Evolutionary conservation across 2,329 filamentous ascomycete genomes (phyloP).

Genomic region (Alternaria arbusti): DNA sequence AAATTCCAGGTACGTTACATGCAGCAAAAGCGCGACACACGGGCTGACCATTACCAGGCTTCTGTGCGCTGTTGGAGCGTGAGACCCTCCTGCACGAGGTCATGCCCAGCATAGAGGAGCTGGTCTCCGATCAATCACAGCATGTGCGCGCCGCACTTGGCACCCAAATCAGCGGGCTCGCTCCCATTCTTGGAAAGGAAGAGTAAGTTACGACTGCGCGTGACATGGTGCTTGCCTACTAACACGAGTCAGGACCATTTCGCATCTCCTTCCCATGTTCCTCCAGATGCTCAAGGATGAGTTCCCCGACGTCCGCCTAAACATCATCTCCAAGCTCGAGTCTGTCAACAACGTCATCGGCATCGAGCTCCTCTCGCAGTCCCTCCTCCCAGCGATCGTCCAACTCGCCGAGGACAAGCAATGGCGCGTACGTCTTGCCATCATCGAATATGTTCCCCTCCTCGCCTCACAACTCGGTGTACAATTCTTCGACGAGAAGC

Average conservation of each 20-base stretch:
- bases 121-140: conserved; percentile 94
- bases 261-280: conserved; percentile 97
- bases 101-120: conserved; percentile 93
- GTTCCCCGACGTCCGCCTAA: conserved; percentile 95
- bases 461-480: conserved; percentile 95
- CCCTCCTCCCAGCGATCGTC: conserved; percentile 93
- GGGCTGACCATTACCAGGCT: conserved; percentile 64
- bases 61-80: conserved; percentile 88
- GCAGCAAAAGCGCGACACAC: conserved; percentile 5
- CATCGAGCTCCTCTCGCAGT: conserved; percentile 95
- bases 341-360: conserved; percentile 98
- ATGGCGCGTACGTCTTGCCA: conserved; percentile 96
- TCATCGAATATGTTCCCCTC: conserved; percentile 98
- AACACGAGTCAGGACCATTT: conserved; percentile 73
- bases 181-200: conserved; percentile 96
- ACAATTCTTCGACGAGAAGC: conserved; percentile 97
- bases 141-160: conserved; percentile 95
- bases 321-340: conserved; percentile 99
- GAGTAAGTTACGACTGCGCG: conserved; percentile 68
- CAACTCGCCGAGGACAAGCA: conserved; percentile 99
- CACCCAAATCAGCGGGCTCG: conserved; percentile 95
- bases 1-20: conserved; percentile 75
- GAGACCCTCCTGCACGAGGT: conserved; percentile 91
- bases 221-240: conserved; percentile 31
- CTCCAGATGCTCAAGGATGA: conserved; percentile 99